Percentiles rank a stretch among this genome's conserved stretches.
phyloP scores from a whole-genome alignment of 139 green algal genomes.

The Coelastrella sp. region DNA sequence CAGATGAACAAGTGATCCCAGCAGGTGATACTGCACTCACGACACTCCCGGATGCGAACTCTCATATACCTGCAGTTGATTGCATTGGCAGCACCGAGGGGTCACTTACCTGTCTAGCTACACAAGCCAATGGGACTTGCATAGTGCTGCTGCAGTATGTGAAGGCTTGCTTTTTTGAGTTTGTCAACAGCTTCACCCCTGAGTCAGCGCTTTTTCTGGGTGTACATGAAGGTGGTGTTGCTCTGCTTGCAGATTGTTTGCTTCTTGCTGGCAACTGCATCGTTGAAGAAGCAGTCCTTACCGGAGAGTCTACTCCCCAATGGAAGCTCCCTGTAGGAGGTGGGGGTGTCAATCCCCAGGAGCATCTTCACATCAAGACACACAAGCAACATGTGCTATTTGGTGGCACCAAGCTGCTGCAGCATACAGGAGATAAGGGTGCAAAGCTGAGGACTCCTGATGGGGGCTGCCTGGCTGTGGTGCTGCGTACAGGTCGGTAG shows the following conservation, averaged over 20 bases:
- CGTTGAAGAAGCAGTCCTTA: slow-evolving; percentile 97
- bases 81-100: too few relatives aligned
- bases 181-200: too few relatives aligned
- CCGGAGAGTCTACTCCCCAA: slow-evolving; percentile 91
- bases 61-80: too few relatives aligned
- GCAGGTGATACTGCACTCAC: slow-evolving; percentile 31
- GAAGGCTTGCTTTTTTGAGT: too few relatives aligned
- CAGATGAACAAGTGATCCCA: slow-evolving; percentile 79
- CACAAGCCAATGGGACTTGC: too few relatives aligned
- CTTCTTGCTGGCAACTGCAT: slow-evolving; percentile 93
- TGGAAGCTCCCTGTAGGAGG: slow-evolving; percentile 81
- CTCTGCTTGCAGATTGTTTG: slow-evolving; percentile 77
- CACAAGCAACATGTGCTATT: slow-evolving; percentile 95
- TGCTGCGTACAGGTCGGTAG: slow-evolving; percentile 89
- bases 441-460: slow-evolving; percentile 85
- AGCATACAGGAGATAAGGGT: slow-evolving; percentile 77
- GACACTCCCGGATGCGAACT: too few relatives aligned
- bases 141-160: too few relatives aligned
- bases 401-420: slow-evolving; percentile 93
- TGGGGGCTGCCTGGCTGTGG: slow-evolving; percentile 90
- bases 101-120: too few relatives aligned
- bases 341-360: not conserved
- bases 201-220: not conserved
- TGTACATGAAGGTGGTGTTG: not conserved
- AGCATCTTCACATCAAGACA: slow-evolving; percentile 76